Base-by-base conservation (phyloP, 208 protist genomes). In the Trichomonas gallinae region DNA sequence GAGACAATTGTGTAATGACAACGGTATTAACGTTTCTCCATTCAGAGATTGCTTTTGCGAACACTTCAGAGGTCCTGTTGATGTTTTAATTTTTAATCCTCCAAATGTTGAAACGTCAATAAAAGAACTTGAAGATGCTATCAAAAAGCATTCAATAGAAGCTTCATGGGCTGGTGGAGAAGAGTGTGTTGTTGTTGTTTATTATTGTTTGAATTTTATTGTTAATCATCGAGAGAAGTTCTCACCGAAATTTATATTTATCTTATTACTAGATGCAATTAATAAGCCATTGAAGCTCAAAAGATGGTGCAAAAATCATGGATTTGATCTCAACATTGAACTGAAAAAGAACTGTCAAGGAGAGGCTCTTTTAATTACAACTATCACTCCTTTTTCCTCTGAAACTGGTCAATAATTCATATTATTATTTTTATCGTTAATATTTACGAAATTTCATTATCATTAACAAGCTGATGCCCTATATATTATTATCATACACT, bases 31-130 rank as follows among this genome's bases (percentile, higher is more conserved):
- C 21, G 87, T 93, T 23, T 36, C 21, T 51, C 15, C 87, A 38
- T n/a, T 93, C 46, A 48, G 87, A 10, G 87, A 93, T 51, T 21
- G n/a, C 10, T 93, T 93, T 51, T 42, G 40, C n/a, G 13, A 51
- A 38, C 44, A 42, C n/a, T 51, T 93, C 34, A 23, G 87, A 51
- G 87, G 87, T 51, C 87, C 44, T 17, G 26, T 93, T 51, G 87
- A 93, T 51, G 87, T 93, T 26, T 34, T 93, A 38, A 93, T 93
- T 51, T 93, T 93, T 51, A 93, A 93, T 93, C 87, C 87, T 58
- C 87, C 87, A 38, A 58, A 93, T 51, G 87, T 93, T 51, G 87
- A 93, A 38, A 93, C 87, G 17, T 26, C 87, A 38, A 17, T 9
- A 17, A 44, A 93, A 51, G 87, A 93, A 36, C 44, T 93, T 0